Percentiles rank a stretch among this genome's conserved stretches.
Conservation (phyloP, 2,329 filamentous ascomycete genomes). For the Venturiaceae sp. region DNA sequence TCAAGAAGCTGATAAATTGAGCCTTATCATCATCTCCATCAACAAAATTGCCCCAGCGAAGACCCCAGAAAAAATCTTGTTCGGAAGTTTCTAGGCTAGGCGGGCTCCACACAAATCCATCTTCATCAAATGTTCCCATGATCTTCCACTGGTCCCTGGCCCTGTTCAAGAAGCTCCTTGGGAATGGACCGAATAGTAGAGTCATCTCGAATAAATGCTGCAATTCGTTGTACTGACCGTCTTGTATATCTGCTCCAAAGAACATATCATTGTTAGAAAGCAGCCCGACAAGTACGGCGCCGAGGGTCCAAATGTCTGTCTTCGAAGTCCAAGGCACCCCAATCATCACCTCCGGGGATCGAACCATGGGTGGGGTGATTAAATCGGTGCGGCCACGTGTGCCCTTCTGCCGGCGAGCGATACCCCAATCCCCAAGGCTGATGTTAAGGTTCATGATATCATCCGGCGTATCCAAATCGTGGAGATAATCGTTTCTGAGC, state of each 20-base stretch:
- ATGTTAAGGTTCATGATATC: background rate
- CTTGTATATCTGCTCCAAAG: background rate
- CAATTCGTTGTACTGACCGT: background rate
- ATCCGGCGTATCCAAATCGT: background rate
- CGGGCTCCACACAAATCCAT: background rate
- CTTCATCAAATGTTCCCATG: background rate
- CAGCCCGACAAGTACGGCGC: constrained; percentile 3
- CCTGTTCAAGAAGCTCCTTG: background rate
- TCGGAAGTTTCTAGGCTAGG: background rate
- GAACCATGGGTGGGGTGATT: background rate
- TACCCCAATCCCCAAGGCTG: background rate
- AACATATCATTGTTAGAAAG: background rate
- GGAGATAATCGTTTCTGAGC: background rate
- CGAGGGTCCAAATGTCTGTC: constrained; percentile 13
- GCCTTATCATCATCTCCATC: background rate
- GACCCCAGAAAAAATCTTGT: background rate
- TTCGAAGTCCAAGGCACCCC: constrained; percentile 10
- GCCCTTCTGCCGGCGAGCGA: background rate
- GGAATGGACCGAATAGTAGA: background rate
- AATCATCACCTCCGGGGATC: constrained; percentile 11
- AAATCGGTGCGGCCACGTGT: background rate
- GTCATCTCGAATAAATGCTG: background rate
- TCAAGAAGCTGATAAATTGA: constrained; percentile 15
- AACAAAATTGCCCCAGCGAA: no score
- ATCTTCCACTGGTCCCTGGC: background rate